These are phyloP conservation scores for Clarireedia sp. DNA, from an alignment of 2,329 filamentous ascomycete genomes.

Conservation along the genomic window DNA sequence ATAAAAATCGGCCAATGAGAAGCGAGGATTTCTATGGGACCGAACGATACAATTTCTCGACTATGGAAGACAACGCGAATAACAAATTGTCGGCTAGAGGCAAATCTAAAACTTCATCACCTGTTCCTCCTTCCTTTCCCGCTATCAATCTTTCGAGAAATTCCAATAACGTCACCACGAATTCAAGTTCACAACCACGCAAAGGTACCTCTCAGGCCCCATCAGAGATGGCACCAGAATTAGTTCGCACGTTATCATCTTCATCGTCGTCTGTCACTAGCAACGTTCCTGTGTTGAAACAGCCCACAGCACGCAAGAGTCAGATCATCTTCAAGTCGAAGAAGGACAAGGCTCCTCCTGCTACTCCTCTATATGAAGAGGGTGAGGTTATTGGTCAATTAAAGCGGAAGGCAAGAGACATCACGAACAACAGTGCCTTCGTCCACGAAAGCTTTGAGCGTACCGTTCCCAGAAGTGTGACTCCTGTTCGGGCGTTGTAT, in stretches of 20 bases:
- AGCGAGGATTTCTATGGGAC: constrained; percentile 17
- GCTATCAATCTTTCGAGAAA: constrained; percentile 11
- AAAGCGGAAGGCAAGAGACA: constrained; percentile 25
- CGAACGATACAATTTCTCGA: constrained; percentile 25
- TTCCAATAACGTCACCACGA: constrained; percentile 7
- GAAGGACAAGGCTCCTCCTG: constrained; percentile 11
- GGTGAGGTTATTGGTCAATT: constrained; percentile 15
- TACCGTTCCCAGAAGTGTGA: neutral
- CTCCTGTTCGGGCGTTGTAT: constrained; percentile 11
- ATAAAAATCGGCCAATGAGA: constrained; percentile 22
- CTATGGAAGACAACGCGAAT: constrained; percentile 11
- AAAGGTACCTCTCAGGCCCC: constrained; percentile 1
- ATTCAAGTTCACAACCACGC: constrained; percentile 3
- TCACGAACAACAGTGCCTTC: constrained; percentile 15
- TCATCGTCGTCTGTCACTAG: constrained; percentile 12
- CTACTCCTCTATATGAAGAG: constrained; percentile 14
- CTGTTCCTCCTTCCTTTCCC: constrained; percentile 13
- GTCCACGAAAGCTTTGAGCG: constrained; percentile 25
- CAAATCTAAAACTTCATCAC: constrained; percentile 11
- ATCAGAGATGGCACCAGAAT: constrained; percentile 13
- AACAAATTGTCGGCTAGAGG: constrained; percentile 4
- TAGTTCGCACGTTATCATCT: constrained; percentile 10
- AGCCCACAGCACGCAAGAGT: constrained; percentile 1
- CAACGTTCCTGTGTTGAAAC: constrained; percentile 8
- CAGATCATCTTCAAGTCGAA: constrained; percentile 16